Conservation (phyloP, 2,329 filamentous ascomycete species). For the Nectriaceae sp. region DNA sequence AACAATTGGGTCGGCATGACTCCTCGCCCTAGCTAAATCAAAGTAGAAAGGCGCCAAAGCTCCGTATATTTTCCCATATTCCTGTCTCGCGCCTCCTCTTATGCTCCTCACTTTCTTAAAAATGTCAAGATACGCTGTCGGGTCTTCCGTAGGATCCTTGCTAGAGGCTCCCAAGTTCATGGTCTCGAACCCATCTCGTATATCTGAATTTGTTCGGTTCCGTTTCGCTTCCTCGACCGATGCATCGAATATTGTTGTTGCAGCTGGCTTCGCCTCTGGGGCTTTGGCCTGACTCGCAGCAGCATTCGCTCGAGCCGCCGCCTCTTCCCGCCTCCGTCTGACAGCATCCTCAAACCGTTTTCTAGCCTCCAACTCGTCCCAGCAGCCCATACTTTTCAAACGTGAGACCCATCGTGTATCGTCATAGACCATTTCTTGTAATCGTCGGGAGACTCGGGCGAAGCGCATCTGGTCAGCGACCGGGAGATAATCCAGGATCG, state of each 20-base stretch:
- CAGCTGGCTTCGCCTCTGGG: conserved; percentile 18
- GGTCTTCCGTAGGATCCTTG: conserved; percentile 55
- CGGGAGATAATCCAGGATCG: conserved; percentile 86
- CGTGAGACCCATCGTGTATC: conserved; percentile 92
- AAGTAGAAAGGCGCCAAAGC: conserved; percentile 86
- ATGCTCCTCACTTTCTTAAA: conserved; percentile 75
- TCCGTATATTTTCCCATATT: conserved; percentile 90
- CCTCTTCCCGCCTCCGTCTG: conserved; percentile 59
- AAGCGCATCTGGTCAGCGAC: conserved; percentile 83
- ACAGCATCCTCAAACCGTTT: conserved; percentile 75
- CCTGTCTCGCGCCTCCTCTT: conserved; percentile 80
- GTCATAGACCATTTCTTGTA: conserved; percentile 99
- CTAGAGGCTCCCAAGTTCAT: conserved; percentile 57
- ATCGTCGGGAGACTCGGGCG: conserved; percentile 78
- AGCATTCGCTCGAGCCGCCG: conserved; percentile 25
- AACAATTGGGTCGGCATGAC: conserved; percentile 76
- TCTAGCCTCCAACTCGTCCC: conserved; percentile 87
- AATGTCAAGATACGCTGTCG: conserved; percentile 66
- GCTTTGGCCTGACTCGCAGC: conserved; percentile 19
- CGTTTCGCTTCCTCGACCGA: conserved; percentile 64
- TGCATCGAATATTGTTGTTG: conserved; percentile 72
- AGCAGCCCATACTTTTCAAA: conserved; percentile 83
- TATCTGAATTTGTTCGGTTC: conserved; percentile 36
- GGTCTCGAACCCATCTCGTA: conserved; percentile 76
- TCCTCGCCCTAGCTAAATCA: conserved; percentile 73